These are phyloP conservation scores for Quercus berberidifolia DNA, from an alignment of 306 rosid species.

Conservation along the genomic window DNA sequence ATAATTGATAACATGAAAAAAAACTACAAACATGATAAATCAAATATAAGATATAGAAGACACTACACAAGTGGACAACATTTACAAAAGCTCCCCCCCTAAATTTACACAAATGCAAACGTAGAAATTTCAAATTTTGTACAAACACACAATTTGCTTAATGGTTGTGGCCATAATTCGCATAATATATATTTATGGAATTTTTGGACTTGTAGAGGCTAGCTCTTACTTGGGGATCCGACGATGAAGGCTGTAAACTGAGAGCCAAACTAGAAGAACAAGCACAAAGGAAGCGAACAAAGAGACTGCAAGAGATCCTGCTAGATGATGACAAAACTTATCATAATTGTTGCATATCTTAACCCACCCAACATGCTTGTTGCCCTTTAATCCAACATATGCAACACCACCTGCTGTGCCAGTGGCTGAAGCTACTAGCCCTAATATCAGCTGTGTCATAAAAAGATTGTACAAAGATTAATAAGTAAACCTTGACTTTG, in stretches of 20 bases:
- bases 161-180: not conserved
- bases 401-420: constrained; percentile 75
- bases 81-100: not conserved
- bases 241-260: constrained; percentile 45
- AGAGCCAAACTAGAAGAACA: constrained; percentile 30
- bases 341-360: constrained; percentile 38
- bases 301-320: constrained; percentile 31
- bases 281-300: constrained; percentile 40
- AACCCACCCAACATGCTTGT: constrained; percentile 40
- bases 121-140: not conserved
- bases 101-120: constrained; percentile 5
- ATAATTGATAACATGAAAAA: not conserved
- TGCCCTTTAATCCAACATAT: constrained; percentile 73
- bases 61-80: not conserved
- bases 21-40: not conserved
- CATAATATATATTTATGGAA: not conserved
- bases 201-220: not conserved
- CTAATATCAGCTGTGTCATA: constrained; percentile 67
- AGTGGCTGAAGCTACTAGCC: constrained; percentile 69
- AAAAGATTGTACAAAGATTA: not conserved
- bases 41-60: not conserved
- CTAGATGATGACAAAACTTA: constrained; percentile 39
- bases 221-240: constrained; percentile 55
- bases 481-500: too few relatives aligned
- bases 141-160: not conserved